Evolutionary conservation across 169 alveolate species (phyloP), one percentile per base, ranked within the genome.

Genomic region (Perkinsus chesapeaki): DNA sequence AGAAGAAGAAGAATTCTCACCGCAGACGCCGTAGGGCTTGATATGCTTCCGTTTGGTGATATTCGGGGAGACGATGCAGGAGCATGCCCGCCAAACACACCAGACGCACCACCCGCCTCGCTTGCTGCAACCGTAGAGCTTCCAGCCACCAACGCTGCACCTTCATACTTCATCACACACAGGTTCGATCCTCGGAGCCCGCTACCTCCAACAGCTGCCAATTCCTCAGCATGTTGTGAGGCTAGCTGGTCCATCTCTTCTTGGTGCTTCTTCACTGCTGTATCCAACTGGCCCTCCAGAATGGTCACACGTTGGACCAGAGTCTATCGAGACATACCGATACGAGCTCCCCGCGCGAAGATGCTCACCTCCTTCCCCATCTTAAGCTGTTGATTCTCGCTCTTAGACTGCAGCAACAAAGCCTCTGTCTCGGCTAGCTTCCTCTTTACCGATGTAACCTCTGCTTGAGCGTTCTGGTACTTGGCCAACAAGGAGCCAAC

Each of bases 401-500:
- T 60, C 82, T 16, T 60, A 3, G 82, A 60, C 82, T 60, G 82
- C 82, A 60, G 82, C 82, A 60, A 34, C 82, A 60, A 60, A 16
- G 95, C 94, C 73, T 97, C 98, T 43, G 96, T 60, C 82, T 60
- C 82, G 1, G 82, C 82, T 0, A 60, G 82, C 82, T 60, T 60
- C 82, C 23, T 60, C 82, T 60, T 60, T 0, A 60, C 82, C 3
- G 31, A 12, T 20, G 82, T 60, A 82, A 93, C 93, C 95, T 96
- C 96, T 23, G 90, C 91, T 94, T 93, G 94, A 48, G 96, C 98
- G 60, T 96, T 95, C 95, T 96, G 95, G 48, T 94, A 94, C 39
- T 94, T 94, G 39, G 95, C 94, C 90, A 94, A 94, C 47, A 94
- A 31, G 60, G 92, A 93, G 48, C 95, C 92, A 72, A 94, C 91